Base-by-base conservation (phyloP, 495 filamentous ascomycete species). In the Hypoxylon trugodes region DNA sequence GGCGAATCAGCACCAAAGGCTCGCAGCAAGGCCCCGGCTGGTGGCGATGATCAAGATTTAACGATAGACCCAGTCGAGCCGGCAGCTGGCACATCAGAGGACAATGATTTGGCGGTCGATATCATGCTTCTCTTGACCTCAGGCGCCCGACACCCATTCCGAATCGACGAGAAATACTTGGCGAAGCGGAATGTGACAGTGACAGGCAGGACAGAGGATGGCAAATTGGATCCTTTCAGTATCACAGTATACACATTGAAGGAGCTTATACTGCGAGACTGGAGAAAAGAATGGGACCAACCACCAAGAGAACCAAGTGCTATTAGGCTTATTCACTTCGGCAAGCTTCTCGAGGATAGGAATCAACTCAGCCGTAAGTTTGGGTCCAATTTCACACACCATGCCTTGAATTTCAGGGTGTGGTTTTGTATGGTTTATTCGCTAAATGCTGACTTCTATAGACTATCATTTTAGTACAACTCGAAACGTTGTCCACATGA, bases 401-500 rank as follows among this genome's bases (percentile, higher is more conserved):
- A 13, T 13, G n/a, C n/a, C n/a, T 43, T 18, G 21, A 15, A 19
- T 30, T 6, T 19, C 2, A 32, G n/a, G n/a, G n/a, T n/a, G n/a
- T n/a, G n/a, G n/a, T n/a, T 9, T 8, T 12, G 16, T 16, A 2
- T 40, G 12, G 19, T 13, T 13, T 37, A 9, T 16, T 32, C 25
- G 12, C 19, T 19, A 21, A 12, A 19, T 22, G 18, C 65, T 52
- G n/a, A 43, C 19, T 53, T 40, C 10, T 24, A 13, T 67, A 96
- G 93, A 96, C 46, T 94, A 90, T 67, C 86, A 85, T 42, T 93
- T 97, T 69, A 89, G 82, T 58, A 74, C 88, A 24, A 67, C 77
- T 43, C 79, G 89, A 19, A 96, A 96, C 66, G 91, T 96, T 47
- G 87, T 97, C 10, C 93, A 97, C 77, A 96, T 97, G 93, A 95